Conservation (phyloP, 2,329 filamentous ascomycete species). For the Monosporascus sp. region DNA sequence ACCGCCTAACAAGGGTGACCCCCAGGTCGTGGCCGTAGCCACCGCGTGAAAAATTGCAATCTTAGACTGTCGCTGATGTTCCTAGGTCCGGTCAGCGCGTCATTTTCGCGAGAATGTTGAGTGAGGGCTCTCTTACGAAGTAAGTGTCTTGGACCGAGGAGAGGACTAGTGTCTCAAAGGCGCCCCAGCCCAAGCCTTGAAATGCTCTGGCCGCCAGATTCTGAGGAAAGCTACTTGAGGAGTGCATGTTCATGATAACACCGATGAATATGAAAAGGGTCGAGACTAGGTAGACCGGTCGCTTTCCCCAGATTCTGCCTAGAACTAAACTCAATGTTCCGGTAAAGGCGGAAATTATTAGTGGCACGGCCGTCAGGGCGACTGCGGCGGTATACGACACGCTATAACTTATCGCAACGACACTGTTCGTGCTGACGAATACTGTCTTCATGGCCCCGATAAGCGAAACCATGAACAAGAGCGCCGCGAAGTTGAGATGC, state of each 20-base stretch:
- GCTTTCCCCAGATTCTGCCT: slow-evolving; percentile 45
- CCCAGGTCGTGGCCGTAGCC: slow-evolving; percentile 44
- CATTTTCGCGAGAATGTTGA: not conserved
- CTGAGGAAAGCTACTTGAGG: slow-evolving; percentile 34
- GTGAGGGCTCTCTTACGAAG: slow-evolving; percentile 38
- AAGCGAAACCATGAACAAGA: slow-evolving; percentile 42
- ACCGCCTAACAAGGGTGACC: slow-evolving; percentile 48
- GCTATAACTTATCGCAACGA: slow-evolving; percentile 36
- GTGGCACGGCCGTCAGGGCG: slow-evolving; percentile 47
- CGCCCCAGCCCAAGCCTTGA: slow-evolving; percentile 55
- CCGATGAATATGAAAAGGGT: slow-evolving; percentile 42
- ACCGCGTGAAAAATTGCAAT: slow-evolving; percentile 41
- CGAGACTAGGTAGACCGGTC: slow-evolving; percentile 47
- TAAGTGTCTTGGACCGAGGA: slow-evolving; percentile 52
- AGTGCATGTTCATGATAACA: slow-evolving; percentile 44
- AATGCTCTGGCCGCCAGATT: slow-evolving; percentile 49
- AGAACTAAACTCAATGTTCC: slow-evolving; percentile 38
- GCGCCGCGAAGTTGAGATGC: slow-evolving; percentile 41
- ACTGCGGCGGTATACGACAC: slow-evolving; percentile 43
- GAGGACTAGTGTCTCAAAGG: slow-evolving; percentile 49
- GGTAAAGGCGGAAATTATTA: slow-evolving; percentile 43
- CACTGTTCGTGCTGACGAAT: slow-evolving; percentile 42
- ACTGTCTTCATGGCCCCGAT: slow-evolving; percentile 50
- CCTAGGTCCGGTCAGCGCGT: slow-evolving; percentile 32
- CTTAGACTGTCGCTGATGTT: slow-evolving; percentile 45